These are phyloP conservation scores for Trichosporon inkin DNA, from an alignment of 1,284 basidiomycete genomes.

Conservation along the genomic window DNA sequence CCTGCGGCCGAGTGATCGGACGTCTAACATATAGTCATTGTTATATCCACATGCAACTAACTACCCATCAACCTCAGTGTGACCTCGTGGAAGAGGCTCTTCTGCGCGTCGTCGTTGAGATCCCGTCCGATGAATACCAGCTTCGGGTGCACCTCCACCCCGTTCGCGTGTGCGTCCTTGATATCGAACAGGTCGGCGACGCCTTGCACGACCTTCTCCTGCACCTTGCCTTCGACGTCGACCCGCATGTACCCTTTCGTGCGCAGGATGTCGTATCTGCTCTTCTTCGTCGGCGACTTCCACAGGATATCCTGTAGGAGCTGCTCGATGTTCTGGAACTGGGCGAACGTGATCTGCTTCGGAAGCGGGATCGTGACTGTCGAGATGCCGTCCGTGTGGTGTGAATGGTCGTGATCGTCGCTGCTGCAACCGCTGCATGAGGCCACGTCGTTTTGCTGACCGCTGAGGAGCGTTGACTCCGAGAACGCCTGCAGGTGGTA, in stretches of 20 bases:
- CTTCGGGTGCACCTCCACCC: conserved; percentile 50
- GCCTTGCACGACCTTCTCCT: conserved; percentile 75
- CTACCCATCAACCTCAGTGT: neutral
- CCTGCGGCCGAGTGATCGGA: neutral
- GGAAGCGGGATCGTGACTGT: conserved; percentile 64
- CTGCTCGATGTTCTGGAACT: conserved; percentile 57
- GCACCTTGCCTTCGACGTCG: conserved; percentile 58
- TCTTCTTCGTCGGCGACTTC: conserved; percentile 53
- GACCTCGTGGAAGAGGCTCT: neutral
- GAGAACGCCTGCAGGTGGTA: conserved; percentile 75
- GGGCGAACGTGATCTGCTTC: conserved; percentile 50
- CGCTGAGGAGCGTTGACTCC: conserved; percentile 3
- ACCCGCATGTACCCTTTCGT: conserved; percentile 72
- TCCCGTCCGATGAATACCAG: conserved; percentile 83
- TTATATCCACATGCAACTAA: conserved; percentile 1
- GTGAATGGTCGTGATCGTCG: conserved; percentile 49
- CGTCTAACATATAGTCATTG: neutral
- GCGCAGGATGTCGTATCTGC: conserved; percentile 59
- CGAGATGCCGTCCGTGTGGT: conserved; percentile 56
- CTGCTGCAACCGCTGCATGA: conserved; percentile 19
- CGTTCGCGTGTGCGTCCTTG: conserved; percentile 1
- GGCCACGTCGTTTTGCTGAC: neutral
- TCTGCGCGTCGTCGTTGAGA: conserved; percentile 46
- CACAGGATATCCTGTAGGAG: conserved; percentile 76
- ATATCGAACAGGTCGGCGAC: conserved; percentile 83